Base-by-base conservation (phyloP, 768 basidiomycete species). In the Boletus huronensis region DNA sequence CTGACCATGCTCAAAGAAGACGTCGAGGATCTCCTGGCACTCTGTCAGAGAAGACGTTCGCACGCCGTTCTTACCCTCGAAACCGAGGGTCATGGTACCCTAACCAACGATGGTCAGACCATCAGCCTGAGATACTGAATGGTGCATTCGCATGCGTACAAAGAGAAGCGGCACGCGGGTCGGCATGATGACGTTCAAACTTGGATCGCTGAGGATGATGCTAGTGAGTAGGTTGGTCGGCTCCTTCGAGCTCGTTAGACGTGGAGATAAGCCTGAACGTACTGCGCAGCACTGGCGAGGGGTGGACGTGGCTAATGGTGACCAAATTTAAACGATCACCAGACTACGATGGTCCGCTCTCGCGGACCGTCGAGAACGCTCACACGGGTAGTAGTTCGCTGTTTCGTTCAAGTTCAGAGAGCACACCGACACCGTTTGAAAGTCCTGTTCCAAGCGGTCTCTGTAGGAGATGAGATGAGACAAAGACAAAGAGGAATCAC, bases 1-100 rank as follows among this genome's bases (percentile, higher is more conserved):
- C 51, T 79, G 71, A 3, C 78, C 78, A 42, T 75, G 64, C 14
- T 60, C 58, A 43, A 76, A 68, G 65, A 79, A 79, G 3, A 69
- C 61, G 31, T 81, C 73, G 44, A 83, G 54, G 43, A 82, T 75
- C 40, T 74, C 73, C 55, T 79, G 76, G 50, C 72, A 75, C 38
- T 74, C 69, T 6, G 64, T 56, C 23, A 66, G 55, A 25, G 72
- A 70, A 10, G 70, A 58, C 9, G 67, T 73, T 25, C 79, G 73
- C 6, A 75, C 74, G 25, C 74, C 75, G 38, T 71, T 74, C 65
- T 72, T 74, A 6, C 75, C 75, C 25, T 72, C 55, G 34, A 65
- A 70, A 29, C 79, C 78, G 25, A 81, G 58, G 39, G 74, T 79
- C 74, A 77, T 77, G 2, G 80, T 78, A n/a, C 80, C 79, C 78